Conservation (phyloP, 2,329 filamentous ascomycete genomes). For the Alternaria ventricosa region DNA sequence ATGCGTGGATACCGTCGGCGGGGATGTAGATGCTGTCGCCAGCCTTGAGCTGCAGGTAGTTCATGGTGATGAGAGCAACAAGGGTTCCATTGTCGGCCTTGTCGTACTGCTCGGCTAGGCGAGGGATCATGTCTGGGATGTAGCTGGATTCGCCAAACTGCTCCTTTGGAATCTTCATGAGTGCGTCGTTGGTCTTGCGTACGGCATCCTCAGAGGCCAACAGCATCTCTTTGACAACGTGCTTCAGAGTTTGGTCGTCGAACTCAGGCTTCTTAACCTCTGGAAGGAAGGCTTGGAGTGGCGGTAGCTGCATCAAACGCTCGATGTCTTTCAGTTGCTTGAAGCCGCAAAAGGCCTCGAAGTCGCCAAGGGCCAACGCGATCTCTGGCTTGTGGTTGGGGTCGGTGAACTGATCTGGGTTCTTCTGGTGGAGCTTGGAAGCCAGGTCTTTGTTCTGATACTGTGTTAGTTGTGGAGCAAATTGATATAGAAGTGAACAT, state of each 20-base stretch:
- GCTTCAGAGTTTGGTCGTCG: slow-evolving; percentile 64
- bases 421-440: slow-evolving; percentile 65
- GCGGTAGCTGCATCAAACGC: slow-evolving; percentile 62
- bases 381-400: slow-evolving; percentile 83
- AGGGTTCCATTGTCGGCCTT: slow-evolving; percentile 69
- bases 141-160: slow-evolving; percentile 62
- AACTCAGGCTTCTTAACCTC: slow-evolving; percentile 53
- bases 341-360: slow-evolving; percentile 79
- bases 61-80: slow-evolving; percentile 76
- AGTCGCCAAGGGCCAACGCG: slow-evolving; percentile 71
- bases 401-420: slow-evolving; percentile 72
- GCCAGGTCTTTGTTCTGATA: slow-evolving; percentile 67
- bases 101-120: slow-evolving; percentile 70
- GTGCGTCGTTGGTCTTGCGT: slow-evolving; percentile 58
- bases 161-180: slow-evolving; percentile 57
- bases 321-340: slow-evolving; percentile 69
- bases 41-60: slow-evolving; percentile 69
- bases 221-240: slow-evolving; percentile 63
- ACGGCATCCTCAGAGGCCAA: slow-evolving; percentile 61
- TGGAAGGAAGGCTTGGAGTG: slow-evolving; percentile 63
- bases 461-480: slow-evolving; percentile 6
- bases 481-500: slow-evolving; percentile 1
- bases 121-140: slow-evolving; percentile 68
- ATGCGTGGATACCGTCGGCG: slow-evolving; percentile 76
- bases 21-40: slow-evolving; percentile 75